Evolutionary conservation across 805 yeast genomes (phyloP).

Genomic region (Metschnikowia vanudenii): DNA sequence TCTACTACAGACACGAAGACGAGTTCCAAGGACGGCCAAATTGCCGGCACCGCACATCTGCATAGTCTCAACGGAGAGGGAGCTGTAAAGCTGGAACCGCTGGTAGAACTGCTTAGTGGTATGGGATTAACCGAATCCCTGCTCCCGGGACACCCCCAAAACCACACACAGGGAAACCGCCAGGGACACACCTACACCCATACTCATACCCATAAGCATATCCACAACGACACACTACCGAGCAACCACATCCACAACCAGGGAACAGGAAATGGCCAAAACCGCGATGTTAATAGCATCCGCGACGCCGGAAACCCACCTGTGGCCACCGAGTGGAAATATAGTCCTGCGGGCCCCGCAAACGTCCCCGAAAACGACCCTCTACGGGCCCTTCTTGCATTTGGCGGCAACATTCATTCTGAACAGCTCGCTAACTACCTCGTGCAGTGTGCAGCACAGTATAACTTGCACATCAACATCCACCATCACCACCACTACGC

Average conservation of each 20-base stretch:
- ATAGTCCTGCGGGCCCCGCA: constrained; percentile 44
- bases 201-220: too few species aligned
- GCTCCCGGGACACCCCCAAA: too few species aligned
- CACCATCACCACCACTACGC: constrained; percentile 82
- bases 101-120: too few species aligned
- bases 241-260: not conserved
- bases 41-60: too few species aligned
- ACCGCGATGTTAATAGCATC: not conserved
- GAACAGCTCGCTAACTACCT: constrained; percentile 56
- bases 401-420: constrained; percentile 50
- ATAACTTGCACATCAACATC: constrained; percentile 60
- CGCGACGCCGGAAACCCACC: not conserved
- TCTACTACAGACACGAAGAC: too few species aligned
- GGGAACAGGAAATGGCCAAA: not conserved
- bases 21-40: too few species aligned
- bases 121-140: too few species aligned
- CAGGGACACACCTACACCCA: too few species aligned
- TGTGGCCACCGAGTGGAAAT: constrained; percentile 59
- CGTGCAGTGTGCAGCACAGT: constrained; percentile 57
- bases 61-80: too few species aligned
- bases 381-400: constrained; percentile 23
- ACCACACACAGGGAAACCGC: too few species aligned
- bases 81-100: too few species aligned
- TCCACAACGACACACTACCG: not conserved
- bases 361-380: constrained; percentile 20